Evolutionary conservation across 2,329 filamentous ascomycete genomes (phyloP), one percentile per base, ranked within the genome.

Genomic region (Pestalotiopsis sp.): DNA sequence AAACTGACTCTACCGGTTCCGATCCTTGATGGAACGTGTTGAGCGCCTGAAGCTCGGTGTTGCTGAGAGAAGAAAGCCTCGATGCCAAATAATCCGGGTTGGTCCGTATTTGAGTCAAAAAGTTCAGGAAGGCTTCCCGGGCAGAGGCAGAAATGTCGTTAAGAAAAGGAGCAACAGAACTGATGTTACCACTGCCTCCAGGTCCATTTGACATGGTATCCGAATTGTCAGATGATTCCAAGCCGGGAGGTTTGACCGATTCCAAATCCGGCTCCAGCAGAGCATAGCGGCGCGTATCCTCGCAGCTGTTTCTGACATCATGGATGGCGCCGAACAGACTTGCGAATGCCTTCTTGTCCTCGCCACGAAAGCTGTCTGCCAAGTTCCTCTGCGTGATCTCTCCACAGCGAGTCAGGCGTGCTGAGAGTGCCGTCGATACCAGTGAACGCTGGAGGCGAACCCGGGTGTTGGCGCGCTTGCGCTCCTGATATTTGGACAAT

Each of bases 1-100:
- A 88, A 69, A 97, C 91, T 23, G 94, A 95, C 78, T 97, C 94
- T 77, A 94, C 90, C 45, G 92, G 90, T 74, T 97, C 93, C 82
- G 94, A 86, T 72, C 90, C 89, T 78, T 94, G 91, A 79, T 95
- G 92, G 72, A 94, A 94, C 66, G 90, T 90, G 61, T 94, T 91
- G 72, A 99, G 86, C 68, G 91, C 87, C 73, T 91, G 89, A 67
- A 98, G 86, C 80, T 98, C 95, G 71, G 90, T 83, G 69, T 91
- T 89, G 67, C 90, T 91, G 73, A 99, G 85, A 75, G 89, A 90
- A 78, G 90, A 90, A 72, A 99, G 87, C 72, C 95, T 90, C 72
- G 92, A 90, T 76, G 95, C 94, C 79, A 99, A 81, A 81, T 97
- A 98, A 76, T 95, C 91, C 49, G 94, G 91, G 78, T 97, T 95